Evolutionary conservation across 2,329 filamentous ascomycete genomes (phyloP).

Genomic region (Pyricularia pennisetigena): DNA sequence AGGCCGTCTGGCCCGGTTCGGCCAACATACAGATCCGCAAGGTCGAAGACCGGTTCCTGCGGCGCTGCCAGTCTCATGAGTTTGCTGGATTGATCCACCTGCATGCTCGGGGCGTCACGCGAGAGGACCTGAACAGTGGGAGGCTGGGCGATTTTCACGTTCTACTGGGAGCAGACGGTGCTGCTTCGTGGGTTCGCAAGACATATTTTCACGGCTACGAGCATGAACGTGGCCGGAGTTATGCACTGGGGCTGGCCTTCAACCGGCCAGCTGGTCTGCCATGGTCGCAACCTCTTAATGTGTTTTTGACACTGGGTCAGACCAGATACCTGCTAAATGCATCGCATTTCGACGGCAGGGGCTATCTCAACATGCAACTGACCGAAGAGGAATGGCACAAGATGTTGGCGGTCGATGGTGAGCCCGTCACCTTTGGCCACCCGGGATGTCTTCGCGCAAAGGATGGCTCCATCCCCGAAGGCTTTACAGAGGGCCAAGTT

Average conservation of each 20-base stretch:
- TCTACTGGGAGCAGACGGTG: slow-evolving; percentile 23
- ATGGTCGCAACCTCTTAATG: slow-evolving; percentile 23
- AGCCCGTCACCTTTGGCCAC: slow-evolving; percentile 21
- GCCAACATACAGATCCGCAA: slow-evolving; percentile 27
- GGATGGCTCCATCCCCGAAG: slow-evolving; percentile 19
- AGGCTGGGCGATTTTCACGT: slow-evolving; percentile 25
- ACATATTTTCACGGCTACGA: slow-evolving; percentile 23
- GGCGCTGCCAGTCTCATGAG: slow-evolving; percentile 20
- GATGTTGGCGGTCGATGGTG: slow-evolving; percentile 20
- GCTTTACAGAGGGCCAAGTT: slow-evolving; percentile 19
- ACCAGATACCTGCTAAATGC: slow-evolving; percentile 25
- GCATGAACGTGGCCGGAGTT: slow-evolving; percentile 22
- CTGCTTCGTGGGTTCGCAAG: slow-evolving; percentile 23
- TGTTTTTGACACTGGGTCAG: slow-evolving; percentile 25
- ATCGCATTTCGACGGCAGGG: slow-evolving; percentile 21
- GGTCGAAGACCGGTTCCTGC: slow-evolving; percentile 25
- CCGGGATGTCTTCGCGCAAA: slow-evolving; percentile 19
- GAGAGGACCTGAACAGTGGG: slow-evolving; percentile 16
- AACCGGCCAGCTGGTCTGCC: slow-evolving; percentile 21
- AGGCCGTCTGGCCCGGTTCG: slow-evolving; percentile 24
- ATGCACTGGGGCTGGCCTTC: slow-evolving; percentile 24
- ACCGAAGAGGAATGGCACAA: slow-evolving; percentile 25
- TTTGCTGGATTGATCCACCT: slow-evolving; percentile 21
- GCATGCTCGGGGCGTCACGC: slow-evolving; percentile 19
- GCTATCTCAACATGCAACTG: slow-evolving; percentile 26